These are phyloP conservation scores for Trametes cinnabarina DNA, from an alignment of 768 basidiomycete species.

Conservation along the genomic window DNA sequence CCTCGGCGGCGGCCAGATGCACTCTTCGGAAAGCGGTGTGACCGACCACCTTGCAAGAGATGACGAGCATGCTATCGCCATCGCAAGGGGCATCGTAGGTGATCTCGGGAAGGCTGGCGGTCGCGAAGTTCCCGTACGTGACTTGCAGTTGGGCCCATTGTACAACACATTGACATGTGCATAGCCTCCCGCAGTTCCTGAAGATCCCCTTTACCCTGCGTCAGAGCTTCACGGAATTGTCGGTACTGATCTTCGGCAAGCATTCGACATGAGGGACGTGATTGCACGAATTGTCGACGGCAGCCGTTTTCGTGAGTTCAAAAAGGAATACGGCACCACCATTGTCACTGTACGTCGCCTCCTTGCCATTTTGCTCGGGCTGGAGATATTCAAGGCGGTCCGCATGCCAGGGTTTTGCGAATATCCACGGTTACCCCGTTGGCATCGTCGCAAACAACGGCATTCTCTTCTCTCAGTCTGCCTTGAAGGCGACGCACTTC, in stretches of 20 bases:
- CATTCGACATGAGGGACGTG: constrained; percentile 93
- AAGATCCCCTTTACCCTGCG: constrained; percentile 75
- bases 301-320: constrained; percentile 90
- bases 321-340: constrained; percentile 90
- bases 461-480: constrained; percentile 91
- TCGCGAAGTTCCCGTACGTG: constrained; percentile 47
- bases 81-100: constrained; percentile 74
- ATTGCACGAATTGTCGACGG: constrained; percentile 91
- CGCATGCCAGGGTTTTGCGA: constrained; percentile 71
- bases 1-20: constrained; percentile 88
- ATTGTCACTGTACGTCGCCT: constrained; percentile 72
- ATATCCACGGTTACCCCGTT: constrained; percentile 85
- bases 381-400: background rate
- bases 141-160: background rate
- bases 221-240: constrained; percentile 89
- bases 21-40: constrained; percentile 87
- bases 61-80: constrained; percentile 81
- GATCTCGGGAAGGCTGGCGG: constrained; percentile 70
- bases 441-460: constrained; percentile 95
- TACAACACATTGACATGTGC: background rate
- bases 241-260: constrained; percentile 82
- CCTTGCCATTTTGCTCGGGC: too few species aligned
- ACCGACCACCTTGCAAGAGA: constrained; percentile 85
- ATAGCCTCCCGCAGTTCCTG: constrained; percentile 55
- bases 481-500: constrained; percentile 92